These are phyloP conservation scores for Aspergillus incahuasiensis DNA, from an alignment of 495 filamentous ascomycete species.

Conservation along the genomic window DNA sequence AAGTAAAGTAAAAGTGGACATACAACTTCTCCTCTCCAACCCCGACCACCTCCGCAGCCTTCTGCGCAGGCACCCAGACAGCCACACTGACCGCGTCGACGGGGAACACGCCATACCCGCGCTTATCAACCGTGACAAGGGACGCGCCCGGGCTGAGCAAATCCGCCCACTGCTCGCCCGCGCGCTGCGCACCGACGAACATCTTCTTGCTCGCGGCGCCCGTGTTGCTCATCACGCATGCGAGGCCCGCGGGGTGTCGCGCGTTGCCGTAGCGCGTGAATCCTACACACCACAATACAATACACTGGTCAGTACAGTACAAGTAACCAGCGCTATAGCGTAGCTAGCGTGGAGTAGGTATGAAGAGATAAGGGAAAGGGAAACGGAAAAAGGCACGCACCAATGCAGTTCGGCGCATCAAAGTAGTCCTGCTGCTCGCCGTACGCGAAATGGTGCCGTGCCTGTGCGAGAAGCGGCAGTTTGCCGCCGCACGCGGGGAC, in stretches of 20 bases:
- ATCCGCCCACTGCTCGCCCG: slow-evolving; percentile 8
- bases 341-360: too few relatives aligned
- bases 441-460: slow-evolving; percentile 62
- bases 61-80: slow-evolving; percentile 8
- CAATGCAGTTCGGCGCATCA: slow-evolving; percentile 59
- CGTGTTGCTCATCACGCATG: slow-evolving; percentile 8
- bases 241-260: slow-evolving; percentile 6
- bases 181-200: slow-evolving; percentile 8
- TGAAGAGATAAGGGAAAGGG: too few relatives aligned
- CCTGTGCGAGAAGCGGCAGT: slow-evolving; percentile 56
- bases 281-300: not conserved
- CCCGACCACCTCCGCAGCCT: not conserved
- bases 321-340: too few relatives aligned
- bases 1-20: not conserved
- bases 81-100: not conserved
- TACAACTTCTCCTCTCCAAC: not conserved
- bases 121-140: slow-evolving; percentile 1
- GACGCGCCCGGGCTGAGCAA: not conserved
- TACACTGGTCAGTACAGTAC: too few relatives aligned
- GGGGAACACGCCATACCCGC: slow-evolving; percentile 10
- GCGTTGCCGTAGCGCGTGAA: slow-evolving; percentile 17
- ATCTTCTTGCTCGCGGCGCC: slow-evolving; percentile 4
- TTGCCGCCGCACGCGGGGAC: slow-evolving; percentile 54
- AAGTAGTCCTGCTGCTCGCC: slow-evolving; percentile 68
- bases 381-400: slow-evolving; percentile 21